These are phyloP conservation scores for Scopulariopsis brevicaulis DNA, from an alignment of 2,329 filamentous ascomycete genomes.

Conservation along the genomic window DNA sequence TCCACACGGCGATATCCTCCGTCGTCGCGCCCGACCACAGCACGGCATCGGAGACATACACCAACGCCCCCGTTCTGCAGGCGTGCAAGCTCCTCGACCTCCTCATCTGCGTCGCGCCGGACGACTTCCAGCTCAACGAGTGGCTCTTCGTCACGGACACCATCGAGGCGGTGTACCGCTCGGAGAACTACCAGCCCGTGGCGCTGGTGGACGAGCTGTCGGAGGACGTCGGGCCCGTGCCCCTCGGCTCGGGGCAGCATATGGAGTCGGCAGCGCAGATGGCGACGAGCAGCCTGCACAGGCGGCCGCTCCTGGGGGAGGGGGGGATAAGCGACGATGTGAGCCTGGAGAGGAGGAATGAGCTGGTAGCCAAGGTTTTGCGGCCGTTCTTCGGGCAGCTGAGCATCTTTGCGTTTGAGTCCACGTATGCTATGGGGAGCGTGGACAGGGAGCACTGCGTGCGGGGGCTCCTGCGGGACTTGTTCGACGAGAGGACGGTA, in stretches of 20 bases:
- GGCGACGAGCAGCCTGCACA: conserved; percentile 21
- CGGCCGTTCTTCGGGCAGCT: conserved; percentile 84
- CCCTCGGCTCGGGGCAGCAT: conserved; percentile 18
- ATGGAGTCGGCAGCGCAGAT: conserved; percentile 24
- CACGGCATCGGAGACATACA: conserved; percentile 58
- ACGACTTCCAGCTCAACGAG: conserved; percentile 96
- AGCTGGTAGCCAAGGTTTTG: conserved; percentile 66
- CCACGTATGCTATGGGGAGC: conserved; percentile 72
- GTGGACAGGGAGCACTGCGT: conserved; percentile 56
- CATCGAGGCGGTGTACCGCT: conserved; percentile 86
- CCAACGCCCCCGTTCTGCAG: conserved; percentile 67
- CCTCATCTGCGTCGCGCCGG: conserved; percentile 74
- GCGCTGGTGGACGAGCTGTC: conserved; percentile 79
- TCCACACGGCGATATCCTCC: conserved; percentile 69
- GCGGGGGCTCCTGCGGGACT: conserved; percentile 54
- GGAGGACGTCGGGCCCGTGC: conserved; percentile 52
- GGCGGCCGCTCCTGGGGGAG: conserved; percentile 36
- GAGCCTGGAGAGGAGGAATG: conserved; percentile 47
- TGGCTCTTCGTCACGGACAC: conserved; percentile 98
- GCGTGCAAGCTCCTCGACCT: conserved; percentile 89
- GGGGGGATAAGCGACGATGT: conserved; percentile 45
- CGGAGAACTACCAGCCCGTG: conserved; percentile 53
- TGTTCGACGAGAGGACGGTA: conserved; percentile 69
- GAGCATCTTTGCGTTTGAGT: conserved; percentile 89
- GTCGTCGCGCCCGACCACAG: conserved; percentile 58